Base-by-base conservation (phyloP, 371 early-diverging fungal species). In the Mortierella sp. region DNA sequence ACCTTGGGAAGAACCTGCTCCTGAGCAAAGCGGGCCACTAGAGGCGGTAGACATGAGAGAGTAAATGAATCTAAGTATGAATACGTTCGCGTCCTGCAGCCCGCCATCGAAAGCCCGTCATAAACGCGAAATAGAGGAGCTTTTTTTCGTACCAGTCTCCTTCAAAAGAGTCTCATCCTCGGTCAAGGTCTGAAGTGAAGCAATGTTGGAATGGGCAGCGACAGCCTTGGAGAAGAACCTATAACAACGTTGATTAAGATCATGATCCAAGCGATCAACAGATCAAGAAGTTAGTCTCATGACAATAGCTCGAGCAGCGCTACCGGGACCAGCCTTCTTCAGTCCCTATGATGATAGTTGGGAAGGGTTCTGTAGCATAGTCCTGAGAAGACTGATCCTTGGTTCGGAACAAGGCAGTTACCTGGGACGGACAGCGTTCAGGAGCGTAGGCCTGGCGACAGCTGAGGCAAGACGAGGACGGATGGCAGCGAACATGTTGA, bases 1-100 rank as follows among this genome's bases (percentile, higher is more conserved):
- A 97, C 98, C 80, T 90, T 91, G 61, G 98, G 98, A 78, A 88
- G 85, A 54, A 98, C 86, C 41, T 86, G 83, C 41, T 95, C 93
- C 55, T 89, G 84, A 41, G 98, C 95, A 58, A 96, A 97, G 60
- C 91, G 91, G 46, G 92, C 80, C 9, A 96, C 98, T 90, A 78
- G 7, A 24, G 24, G 10, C 24, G 23, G 49, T 24, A 4, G 23
- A 26, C 5, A 50, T 28, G 13, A 28, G 8, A 5, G 27, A 48
- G 12, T 6, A 6, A 3, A 24, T 48, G 27, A 34, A 10, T 34
- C 4, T 10, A 34, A 34, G 34, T 34, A 34, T 4, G 34, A 10
- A 7, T 4, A 34, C 34, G 34, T 34, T 34, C 34, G 34, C 34
- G 34, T 34, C 34, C 7, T 34, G 34, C 4, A 34, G 7, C 34